Evolutionary conservation across 169 alveolate genomes (phyloP), one percentile per base, ranked within the genome.

Genomic region (Plasmodium berghei): DNA sequence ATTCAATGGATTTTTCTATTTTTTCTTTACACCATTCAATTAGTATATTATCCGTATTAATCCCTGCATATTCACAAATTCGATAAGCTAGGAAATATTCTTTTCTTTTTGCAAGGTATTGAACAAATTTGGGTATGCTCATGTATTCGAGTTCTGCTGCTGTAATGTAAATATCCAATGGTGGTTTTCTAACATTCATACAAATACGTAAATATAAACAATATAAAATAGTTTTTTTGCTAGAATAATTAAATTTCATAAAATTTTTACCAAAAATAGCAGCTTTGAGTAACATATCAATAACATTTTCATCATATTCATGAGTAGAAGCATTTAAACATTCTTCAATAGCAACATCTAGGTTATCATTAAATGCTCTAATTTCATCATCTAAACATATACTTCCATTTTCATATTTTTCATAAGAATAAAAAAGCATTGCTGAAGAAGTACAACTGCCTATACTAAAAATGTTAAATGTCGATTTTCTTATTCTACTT

Each of bases 401-500:
- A 67, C 94, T 96, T 46, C 96, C 96, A 42, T 86, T 72, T 28
- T 64, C 73, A 87, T 90, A 93, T 72, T 89, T 92, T 64, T 94
- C 97, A 77, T 87, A 89, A 1, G 97, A 91, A 46, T 92, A 91
- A 74, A 89, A 85, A 49, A 95, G 94, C 94, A 93, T 93, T 22
- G 96, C 96, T 2, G 97, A 89, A 26, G 96, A 95, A 20, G 92
- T 95, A 63, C 95, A 93, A 67, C 96, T 86, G 14, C 93, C 97
- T 18, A 85, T 69, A 59, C 94, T 89, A 70, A 95, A 93, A 34
- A 94, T 92, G 66, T 72, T 61, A 66, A 94, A 95, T 18, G 93
- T 70, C 14, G 85, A 72, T 45, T 72, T 67, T 42, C 95, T 87
- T 12, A 94, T 95, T 16, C 92, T 49, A 34, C 87, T 93, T 42